Evolutionary conservation across 129 eudicot genomes (phyloP), one percentile per base, ranked within the genome.

Genomic region (Artemisia annua): DNA sequence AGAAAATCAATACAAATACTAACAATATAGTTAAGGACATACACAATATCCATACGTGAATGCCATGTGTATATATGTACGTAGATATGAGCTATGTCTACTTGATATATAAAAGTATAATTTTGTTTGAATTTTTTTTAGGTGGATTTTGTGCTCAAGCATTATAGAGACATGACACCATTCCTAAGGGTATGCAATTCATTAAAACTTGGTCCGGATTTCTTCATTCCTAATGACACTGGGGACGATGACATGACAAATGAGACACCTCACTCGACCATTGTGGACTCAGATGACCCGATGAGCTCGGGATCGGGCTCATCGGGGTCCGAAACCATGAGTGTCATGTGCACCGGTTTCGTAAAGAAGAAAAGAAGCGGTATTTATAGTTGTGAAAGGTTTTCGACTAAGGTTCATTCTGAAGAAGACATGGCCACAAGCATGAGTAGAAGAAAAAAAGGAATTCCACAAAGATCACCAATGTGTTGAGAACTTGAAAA

Each of bases 391-490:
- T 90, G 96, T 78, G 91, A 87, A 70, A 87, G 86, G 82, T 86
- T 86, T 71, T 76, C 80, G 46, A 75, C 50, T 63, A 81, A 83
- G 68, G 85, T 78, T 46, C 73, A 85, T 35, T 75, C 50, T 5
- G 92, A 86, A 71, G 98, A 94, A 18, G 97, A 88, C 71, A 90
- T 90, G 90, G 96, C 96, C 20, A 79, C 89, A 63, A 86, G 84
- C 84, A 84, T 85, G 83, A 94, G 88, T 82, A 86, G 98, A 84
- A 94, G 98, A 79, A 94, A n/a, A n/a, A n/a, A 94, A 80, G 88
- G 98, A 57, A 78, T 90, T 67, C 98, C 98, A 10, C 98, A 90
- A 68, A 90, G 98, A 77, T 94, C 98, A 79, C 98, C 98, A 16
- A 73, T 94, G 85, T 94, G 97, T 79, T 94, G 17, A 84, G 73